Evolutionary conservation across 2,329 filamentous ascomycete species (phyloP), one percentile per base, ranked within the genome.

Genomic region (Tolypocladium amazonense): DNA sequence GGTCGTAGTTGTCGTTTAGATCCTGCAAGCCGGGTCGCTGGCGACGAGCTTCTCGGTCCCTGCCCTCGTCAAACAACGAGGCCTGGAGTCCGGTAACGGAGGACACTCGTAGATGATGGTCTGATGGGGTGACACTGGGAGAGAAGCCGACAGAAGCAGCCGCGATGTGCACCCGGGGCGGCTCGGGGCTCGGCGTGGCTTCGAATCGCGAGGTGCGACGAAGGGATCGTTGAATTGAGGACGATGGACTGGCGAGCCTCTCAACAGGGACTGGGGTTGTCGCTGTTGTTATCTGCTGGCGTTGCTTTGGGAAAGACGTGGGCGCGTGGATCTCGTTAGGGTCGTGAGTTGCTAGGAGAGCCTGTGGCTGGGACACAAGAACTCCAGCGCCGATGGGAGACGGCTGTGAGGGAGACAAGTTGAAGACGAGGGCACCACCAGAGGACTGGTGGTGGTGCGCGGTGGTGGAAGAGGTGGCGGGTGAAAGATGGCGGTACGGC

Each of bases 281-380:
- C 61, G 63, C 65, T 15, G 63, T 65, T 61, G 63, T 65, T 18
- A 30, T 43, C 50, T 55, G 52, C 50, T 38, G 57, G 33, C 50
- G 47, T 37, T 77, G 75, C 72, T 75, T 75, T 70, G 70, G 68
- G 66, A 68, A 64, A 62, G 73, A 70, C 69, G 74, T 74, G 67
- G 74, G 72, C 69, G 79, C 79, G 79, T 82, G 70, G 73, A 67
- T 73, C 70, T 82, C 79, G 81, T 82, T 74, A 79, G 76, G 76
- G 79, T 82, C 80, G 76, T 81, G 70, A 80, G 71, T 71, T 65
- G 69, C 67, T 55, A 70, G 39, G 20, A 57, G 67, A 64, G 73
- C 67, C 60, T 68, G 74, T 72, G 70, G 72, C 70, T 71, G 73
- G 67, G 77, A 76, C 77, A 78, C 55, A 27, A 58, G 76, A 71